These are phyloP conservation scores for Microglena sp. DNA, from an alignment of 139 green algal genomes.

Conservation along the genomic window DNA sequence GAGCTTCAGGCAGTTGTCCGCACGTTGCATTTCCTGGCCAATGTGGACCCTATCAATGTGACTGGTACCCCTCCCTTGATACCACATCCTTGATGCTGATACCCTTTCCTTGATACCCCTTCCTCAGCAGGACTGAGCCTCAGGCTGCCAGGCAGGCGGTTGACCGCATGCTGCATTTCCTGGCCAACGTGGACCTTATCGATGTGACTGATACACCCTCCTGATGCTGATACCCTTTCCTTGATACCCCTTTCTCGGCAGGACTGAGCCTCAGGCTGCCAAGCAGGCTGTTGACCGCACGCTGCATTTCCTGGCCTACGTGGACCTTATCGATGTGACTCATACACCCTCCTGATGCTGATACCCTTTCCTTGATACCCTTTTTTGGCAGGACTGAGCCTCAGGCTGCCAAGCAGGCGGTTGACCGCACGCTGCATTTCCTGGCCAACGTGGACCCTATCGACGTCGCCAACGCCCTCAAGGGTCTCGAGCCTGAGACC, in stretches of 20 bases:
- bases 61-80: slow-evolving; percentile 75
- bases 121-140: slow-evolving; percentile 44
- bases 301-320: slow-evolving; percentile 95
- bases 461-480: slow-evolving; percentile 85
- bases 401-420: slow-evolving; percentile 28
- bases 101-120: too few species aligned
- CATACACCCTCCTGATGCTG: too few species aligned
- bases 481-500: slow-evolving; percentile 72
- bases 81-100: too few species aligned
- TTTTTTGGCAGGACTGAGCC: slow-evolving; percentile 39
- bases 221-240: too few species aligned
- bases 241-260: slow-evolving; percentile 13
- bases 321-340: slow-evolving; percentile 97
- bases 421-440: slow-evolving; percentile 81
- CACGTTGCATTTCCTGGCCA: slow-evolving; percentile 90
- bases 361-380: too few species aligned
- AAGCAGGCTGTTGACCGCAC: slow-evolving; percentile 49
- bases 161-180: slow-evolving; percentile 81
- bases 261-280: slow-evolving; percentile 42
- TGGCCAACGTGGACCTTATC: slow-evolving; percentile 98
- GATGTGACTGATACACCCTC: slow-evolving; percentile 87
- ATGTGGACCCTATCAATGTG: slow-evolving; percentile 98
- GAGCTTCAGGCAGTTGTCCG: slow-evolving; percentile 56
- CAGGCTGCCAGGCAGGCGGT: slow-evolving; percentile 31
- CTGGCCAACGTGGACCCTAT: slow-evolving; percentile 99